A percentile compares a stretch with the other conserved stretches of the same genome.
phyloP scores from a whole-genome alignment of 805 yeast species.

The Ogataea naganishii region DNA sequence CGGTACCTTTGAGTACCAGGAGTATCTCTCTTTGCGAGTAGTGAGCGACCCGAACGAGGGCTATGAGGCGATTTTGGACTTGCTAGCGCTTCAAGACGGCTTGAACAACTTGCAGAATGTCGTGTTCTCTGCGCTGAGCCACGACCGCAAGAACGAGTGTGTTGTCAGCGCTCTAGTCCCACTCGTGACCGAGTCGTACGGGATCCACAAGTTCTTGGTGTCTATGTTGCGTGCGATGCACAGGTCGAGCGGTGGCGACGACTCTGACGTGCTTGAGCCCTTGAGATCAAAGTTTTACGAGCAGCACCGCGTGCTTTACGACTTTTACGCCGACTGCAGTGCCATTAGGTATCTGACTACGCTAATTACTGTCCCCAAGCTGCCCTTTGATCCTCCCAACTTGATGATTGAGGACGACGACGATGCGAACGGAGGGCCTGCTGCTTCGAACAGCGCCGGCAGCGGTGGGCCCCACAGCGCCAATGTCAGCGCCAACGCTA shows the following conservation, averaged over 20 bases:
- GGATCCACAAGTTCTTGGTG: conserved; percentile 80
- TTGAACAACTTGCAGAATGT: conserved; percentile 72
- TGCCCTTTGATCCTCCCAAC: conserved; percentile 52
- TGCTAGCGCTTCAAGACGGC: conserved; percentile 78
- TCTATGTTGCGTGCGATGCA: conserved; percentile 89
- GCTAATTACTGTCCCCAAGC: conserved; percentile 70
- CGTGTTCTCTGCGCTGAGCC: conserved; percentile 62
- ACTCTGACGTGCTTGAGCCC: conserved; percentile 60
- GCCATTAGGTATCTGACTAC: conserved; percentile 74
- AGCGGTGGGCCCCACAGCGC: conserved; percentile 19
- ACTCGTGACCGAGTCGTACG: conserved; percentile 83
- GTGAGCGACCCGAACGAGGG: conserved; percentile 96
- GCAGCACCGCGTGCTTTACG: conserved; percentile 63
- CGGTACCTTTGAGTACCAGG: conserved; percentile 95
- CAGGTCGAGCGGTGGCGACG: conserved; percentile 62
- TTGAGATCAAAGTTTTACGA: conserved; percentile 61
- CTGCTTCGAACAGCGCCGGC: conserved; percentile 17
- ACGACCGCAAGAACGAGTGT: conserved; percentile 57
- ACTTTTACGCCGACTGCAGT: conserved; percentile 86
- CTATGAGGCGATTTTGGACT: conserved; percentile 77
- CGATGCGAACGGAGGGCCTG: conserved; percentile 28
- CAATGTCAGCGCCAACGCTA: conserved; percentile 38
- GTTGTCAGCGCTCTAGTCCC: conserved; percentile 85
- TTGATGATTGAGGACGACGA: conserved; percentile 39
- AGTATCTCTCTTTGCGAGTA: conserved; percentile 77